Evolutionary conservation across 2,329 filamentous ascomycete species (phyloP).

Genomic region (Trichothecium roseum): DNA sequence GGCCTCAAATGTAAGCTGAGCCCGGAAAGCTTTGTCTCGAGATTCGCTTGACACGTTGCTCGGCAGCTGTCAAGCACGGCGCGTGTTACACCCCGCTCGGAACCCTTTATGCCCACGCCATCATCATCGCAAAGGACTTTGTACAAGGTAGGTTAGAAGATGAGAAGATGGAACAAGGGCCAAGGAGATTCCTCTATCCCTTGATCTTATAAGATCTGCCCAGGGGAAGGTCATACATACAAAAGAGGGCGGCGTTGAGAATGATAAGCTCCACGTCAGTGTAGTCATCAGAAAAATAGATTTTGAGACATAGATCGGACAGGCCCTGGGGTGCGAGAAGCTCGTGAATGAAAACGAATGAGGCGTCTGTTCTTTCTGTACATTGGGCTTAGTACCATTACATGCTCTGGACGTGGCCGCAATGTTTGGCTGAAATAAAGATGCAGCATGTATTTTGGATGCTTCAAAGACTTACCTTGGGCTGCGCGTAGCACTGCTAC

Average conservation of each 20-base stretch:
- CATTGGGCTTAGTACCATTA: not conserved
- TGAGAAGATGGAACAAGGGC: no score
- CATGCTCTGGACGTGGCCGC: not conserved
- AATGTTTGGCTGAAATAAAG: not conserved
- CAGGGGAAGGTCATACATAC: conserved; percentile 9
- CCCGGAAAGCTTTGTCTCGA: conserved; percentile 10
- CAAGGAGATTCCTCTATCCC: no score
- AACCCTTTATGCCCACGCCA: no score
- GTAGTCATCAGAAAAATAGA: conserved; percentile 8
- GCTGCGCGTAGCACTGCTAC: not conserved
- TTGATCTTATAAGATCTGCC: no score
- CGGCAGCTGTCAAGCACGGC: conserved; percentile 5
- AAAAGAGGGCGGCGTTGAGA: conserved; percentile 9
- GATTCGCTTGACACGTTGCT: conserved; percentile 8
- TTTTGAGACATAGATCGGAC: conserved; percentile 10
- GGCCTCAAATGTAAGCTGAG: conserved; percentile 9
- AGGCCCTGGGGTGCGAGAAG: conserved; percentile 5
- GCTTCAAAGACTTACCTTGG: no score
- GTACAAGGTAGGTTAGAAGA: no score
- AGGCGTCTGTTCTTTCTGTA: no score
- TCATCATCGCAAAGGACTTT: no score
- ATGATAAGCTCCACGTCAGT: conserved; percentile 11
- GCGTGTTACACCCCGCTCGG: no score
- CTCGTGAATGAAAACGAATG: no score
- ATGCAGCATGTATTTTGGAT: not conserved